These are phyloP conservation scores for Excoecaria agallocha DNA, from an alignment of 345 rosid genomes.

Conservation along the genomic window DNA sequence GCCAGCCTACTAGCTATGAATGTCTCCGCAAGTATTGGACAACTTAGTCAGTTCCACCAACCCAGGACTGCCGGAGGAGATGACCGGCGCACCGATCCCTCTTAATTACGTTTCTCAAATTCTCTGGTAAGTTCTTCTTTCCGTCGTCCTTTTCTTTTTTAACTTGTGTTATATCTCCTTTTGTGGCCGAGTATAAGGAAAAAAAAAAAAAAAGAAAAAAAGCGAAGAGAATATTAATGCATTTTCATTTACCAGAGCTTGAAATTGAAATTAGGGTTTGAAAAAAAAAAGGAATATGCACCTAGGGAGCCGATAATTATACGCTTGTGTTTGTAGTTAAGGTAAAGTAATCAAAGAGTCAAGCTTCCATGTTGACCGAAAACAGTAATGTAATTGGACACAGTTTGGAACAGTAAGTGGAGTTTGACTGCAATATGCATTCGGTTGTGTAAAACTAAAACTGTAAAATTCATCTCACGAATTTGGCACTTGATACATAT, in stretches of 20 bases:
- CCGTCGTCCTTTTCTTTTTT: neutral
- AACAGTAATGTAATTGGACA: neutral
- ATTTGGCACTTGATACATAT: neutral
- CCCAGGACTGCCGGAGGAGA: constrained; percentile 71
- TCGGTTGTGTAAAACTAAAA: neutral
- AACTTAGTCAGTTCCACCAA: constrained; percentile 80
- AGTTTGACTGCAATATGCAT: too few species aligned
- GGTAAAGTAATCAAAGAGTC: neutral
- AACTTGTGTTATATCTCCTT: too few species aligned
- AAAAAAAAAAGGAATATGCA: neutral
- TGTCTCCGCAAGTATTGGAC: constrained; percentile 58
- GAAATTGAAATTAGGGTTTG: neutral
- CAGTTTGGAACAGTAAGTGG: neutral
- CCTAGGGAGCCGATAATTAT: too few species aligned
- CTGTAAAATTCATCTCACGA: neutral
- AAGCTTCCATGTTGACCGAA: neutral
- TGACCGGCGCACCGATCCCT: constrained; percentile 76
- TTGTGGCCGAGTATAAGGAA: neutral
- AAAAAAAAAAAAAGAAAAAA: neutral
- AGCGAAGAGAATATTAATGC: neutral
- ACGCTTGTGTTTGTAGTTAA: too few species aligned
- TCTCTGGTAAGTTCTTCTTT: neutral
- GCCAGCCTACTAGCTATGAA: constrained; percentile 68
- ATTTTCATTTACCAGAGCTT: neutral
- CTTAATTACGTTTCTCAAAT: constrained; percentile 30